These are phyloP conservation scores for Rhytidhysteron rufulum DNA, from an alignment of 2,329 filamentous ascomycete species.

Conservation along the genomic window DNA sequence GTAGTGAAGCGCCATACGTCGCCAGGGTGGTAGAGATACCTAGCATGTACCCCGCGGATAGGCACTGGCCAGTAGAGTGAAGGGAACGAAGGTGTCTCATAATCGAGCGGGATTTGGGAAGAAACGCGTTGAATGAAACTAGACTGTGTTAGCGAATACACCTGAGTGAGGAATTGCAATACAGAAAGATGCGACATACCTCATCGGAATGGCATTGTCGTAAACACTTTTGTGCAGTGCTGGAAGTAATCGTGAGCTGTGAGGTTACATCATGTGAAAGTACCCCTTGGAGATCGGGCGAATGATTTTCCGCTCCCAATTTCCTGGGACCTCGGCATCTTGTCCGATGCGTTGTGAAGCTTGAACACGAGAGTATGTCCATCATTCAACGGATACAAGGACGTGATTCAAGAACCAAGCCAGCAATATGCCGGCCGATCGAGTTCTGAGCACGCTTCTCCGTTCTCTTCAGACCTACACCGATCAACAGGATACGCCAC, in stretches of 20 bases:
- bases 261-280: no score
- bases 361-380: not conserved
- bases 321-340: slow-evolving; percentile 1
- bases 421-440: slow-evolving; percentile 65
- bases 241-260: no score
- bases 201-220: slow-evolving; percentile 1
- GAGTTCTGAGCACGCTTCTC: slow-evolving; percentile 63
- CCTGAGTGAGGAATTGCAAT: not conserved
- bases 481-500: slow-evolving; percentile 56
- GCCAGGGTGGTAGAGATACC: slow-evolving; percentile 66
- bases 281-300: no score
- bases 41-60: slow-evolving; percentile 52
- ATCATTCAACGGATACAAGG: not conserved
- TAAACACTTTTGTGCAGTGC: no score
- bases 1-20: slow-evolving; percentile 88
- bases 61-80: slow-evolving; percentile 74
- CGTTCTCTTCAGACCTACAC: slow-evolving; percentile 59
- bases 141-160: slow-evolving; percentile 6
- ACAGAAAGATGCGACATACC: slow-evolving; percentile 1
- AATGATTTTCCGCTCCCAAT: no score
- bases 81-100: slow-evolving; percentile 70
- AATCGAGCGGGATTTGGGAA: slow-evolving; percentile 52
- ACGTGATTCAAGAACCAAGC: no score
- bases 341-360: not conserved
- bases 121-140: slow-evolving; percentile 45